Conservation (phyloP, 2,329 filamentous ascomycete genomes). For the Peltaster fructicola region DNA sequence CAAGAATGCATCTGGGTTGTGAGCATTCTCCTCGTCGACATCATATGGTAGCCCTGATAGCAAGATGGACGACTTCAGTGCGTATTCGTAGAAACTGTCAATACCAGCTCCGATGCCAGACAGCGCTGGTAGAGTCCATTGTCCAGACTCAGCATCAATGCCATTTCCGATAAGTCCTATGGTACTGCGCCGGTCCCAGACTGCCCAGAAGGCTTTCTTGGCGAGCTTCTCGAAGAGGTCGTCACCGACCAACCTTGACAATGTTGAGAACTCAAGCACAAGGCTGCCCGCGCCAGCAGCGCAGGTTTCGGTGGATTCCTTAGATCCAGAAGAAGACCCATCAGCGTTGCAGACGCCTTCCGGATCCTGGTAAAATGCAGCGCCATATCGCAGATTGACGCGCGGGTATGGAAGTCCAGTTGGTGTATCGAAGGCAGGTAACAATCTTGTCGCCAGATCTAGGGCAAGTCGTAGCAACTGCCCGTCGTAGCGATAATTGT, state of each 20-base stretch:
- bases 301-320: constrained; percentile 87
- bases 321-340: constrained; percentile 26
- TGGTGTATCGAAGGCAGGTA: constrained; percentile 80
- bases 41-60: constrained; percentile 49
- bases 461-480: constrained; percentile 78
- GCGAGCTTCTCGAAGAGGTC: constrained; percentile 73
- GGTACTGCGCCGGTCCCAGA: constrained; percentile 75
- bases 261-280: constrained; percentile 78
- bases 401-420: constrained; percentile 90
- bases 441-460: constrained; percentile 64
- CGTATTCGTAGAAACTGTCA: constrained; percentile 98
- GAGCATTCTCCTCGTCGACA: constrained; percentile 37
- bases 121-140: constrained; percentile 65
- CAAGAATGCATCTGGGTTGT: constrained; percentile 60
- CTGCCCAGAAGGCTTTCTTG: constrained; percentile 88
- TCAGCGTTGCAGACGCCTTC: constrained; percentile 26
- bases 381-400: constrained; percentile 77
- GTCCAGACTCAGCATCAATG: constrained; percentile 77
- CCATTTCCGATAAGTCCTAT: constrained; percentile 81
- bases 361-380: constrained; percentile 63
- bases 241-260: constrained; percentile 78
- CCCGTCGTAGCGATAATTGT: constrained; percentile 64
- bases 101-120: constrained; percentile 93
- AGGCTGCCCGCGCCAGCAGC: constrained; percentile 92
- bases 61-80: constrained; percentile 81